A percentile compares a stretch with the other conserved stretches of the same genome.
Evolutionary conservation across 2,329 filamentous ascomycete species (phyloP).

Genomic region (Alternaria gaisen): DNA sequence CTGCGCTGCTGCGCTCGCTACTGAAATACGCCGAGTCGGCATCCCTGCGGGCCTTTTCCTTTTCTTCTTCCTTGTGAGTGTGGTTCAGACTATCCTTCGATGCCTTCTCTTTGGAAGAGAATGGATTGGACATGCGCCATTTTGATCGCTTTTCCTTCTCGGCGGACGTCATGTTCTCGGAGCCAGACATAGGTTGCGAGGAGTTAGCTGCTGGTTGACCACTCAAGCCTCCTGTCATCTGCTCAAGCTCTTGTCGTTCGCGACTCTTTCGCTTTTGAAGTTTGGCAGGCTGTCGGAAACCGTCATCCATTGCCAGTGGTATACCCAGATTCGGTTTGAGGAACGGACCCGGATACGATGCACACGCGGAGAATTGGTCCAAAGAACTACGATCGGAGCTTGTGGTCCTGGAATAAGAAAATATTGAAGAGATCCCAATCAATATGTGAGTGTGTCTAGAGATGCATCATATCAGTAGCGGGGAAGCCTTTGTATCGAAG

Average conservation of each 20-base stretch:
- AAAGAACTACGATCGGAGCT: neutral
- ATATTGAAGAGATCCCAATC: neutral
- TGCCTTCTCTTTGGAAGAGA: conserved; percentile 48
- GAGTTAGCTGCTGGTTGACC: conserved; percentile 28
- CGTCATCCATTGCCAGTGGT: conserved; percentile 28
- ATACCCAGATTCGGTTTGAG: neutral
- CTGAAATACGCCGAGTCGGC: conserved; percentile 47
- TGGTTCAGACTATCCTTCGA: conserved; percentile 16
- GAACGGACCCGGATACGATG: neutral
- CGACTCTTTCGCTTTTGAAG: conserved; percentile 45
- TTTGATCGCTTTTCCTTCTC: conserved; percentile 50
- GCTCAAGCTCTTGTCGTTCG: conserved; percentile 38
- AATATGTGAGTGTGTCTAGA: conserved; percentile 5
- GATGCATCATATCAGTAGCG: conserved; percentile 5
- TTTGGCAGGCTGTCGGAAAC: conserved; percentile 37
- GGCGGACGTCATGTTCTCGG: conserved; percentile 27
- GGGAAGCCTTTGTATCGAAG: conserved; percentile 12
- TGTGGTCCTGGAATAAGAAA: neutral
- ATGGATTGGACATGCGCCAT: conserved; percentile 49
- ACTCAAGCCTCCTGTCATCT: conserved; percentile 31
- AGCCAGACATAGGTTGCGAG: conserved; percentile 26
- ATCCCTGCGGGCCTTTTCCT: conserved; percentile 23
- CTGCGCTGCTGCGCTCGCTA: conserved; percentile 44
- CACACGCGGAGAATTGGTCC: neutral
- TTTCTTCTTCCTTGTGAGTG: conserved; percentile 21